Evolutionary conservation across 345 rosid species (phyloP), one percentile per base, ranked within the genome.

Genomic region (Gossypium thurberi): DNA sequence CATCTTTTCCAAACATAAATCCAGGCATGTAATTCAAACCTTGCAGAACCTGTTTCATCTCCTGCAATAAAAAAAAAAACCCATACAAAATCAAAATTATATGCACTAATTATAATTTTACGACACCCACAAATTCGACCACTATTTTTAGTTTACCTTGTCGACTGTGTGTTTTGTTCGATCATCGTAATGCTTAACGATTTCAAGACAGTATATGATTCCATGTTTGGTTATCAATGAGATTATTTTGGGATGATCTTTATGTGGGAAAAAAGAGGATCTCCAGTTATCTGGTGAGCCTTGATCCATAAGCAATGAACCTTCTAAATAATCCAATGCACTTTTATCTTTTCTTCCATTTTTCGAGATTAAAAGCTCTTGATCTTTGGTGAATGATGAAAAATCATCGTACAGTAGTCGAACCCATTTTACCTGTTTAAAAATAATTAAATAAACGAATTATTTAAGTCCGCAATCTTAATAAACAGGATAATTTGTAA

Each of bases 201-300:
- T 69, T 84, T 91, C 96, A 25, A 91, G 88, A 67, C 90, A 85
- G 79, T 91, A 91, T 51, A 91, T 81, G 75, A 91, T 83, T 60
- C 81, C 78, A 77, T 89, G 83, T 65, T 77, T 85, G 65, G 78
- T 77, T 25, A 87, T 81, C 3, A 85, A 82, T 55, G 91, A 87
- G 75, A 73, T 78, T 57, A 91, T 87, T 79, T 65, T 86, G 15
- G 85, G 74, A 63, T 85, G 81, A 73, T 87, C 89, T 56, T 85
- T 73, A 3, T 62, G 67, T 66, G 90, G 88, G 74, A 86, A 91
- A 68, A 91, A 89, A 8, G 94, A 89, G 42, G 97, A 84, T 80
- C 84, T 80, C 89, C 89, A 84, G 71, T 82, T 87, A 62, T 88
- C 83, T 3, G 85, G 85, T 46, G 86, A 50, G 62, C 90, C 89